phyloP scores from a whole-genome alignment of 2,329 filamentous ascomycete genomes.

The Capronia americana region DNA sequence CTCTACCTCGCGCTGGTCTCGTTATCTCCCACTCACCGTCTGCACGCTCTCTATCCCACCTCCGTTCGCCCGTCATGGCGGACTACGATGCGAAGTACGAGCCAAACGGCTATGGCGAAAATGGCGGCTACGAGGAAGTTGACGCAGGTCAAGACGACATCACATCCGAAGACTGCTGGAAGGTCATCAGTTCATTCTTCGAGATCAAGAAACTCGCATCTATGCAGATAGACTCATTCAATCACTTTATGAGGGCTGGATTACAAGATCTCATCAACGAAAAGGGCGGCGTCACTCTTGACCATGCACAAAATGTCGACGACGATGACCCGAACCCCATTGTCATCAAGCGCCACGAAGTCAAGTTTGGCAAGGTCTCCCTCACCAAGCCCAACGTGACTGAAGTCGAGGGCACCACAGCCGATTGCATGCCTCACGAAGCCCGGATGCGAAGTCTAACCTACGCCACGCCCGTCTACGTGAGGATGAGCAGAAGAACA shows the following conservation, averaged over 20 bases:
- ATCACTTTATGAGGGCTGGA: conserved; percentile 92
- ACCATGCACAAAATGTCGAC: conserved; percentile 83
- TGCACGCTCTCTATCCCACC: background rate
- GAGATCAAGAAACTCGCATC: conserved; percentile 94
- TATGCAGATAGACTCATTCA: conserved; percentile 97
- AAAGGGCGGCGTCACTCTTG: conserved; percentile 88
- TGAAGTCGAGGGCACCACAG: conserved; percentile 88
- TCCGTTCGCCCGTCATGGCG: conserved; percentile 52
- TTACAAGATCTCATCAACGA: conserved; percentile 95
- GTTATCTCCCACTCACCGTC: background rate
- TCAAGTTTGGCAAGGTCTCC: conserved; percentile 89
- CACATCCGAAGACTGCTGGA: conserved; percentile 98
- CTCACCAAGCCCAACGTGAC: conserved; percentile 89
- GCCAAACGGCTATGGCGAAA: conserved; percentile 62
- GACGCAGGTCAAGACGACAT: conserved; percentile 72
- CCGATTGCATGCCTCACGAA: conserved; percentile 88
- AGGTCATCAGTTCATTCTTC: conserved; percentile 96
- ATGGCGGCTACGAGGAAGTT: conserved; percentile 70
- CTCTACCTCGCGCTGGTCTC: background rate
- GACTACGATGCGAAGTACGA: conserved; percentile 53
- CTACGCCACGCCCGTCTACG: conserved; percentile 89
- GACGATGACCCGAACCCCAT: conserved; percentile 76
- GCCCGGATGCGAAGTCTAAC: conserved; percentile 94
- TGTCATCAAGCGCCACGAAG: conserved; percentile 88
- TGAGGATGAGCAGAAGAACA: conserved; percentile 84